phyloP scores from a whole-genome alignment of 805 yeast species.

The Yarrowia alimentaria region DNA sequence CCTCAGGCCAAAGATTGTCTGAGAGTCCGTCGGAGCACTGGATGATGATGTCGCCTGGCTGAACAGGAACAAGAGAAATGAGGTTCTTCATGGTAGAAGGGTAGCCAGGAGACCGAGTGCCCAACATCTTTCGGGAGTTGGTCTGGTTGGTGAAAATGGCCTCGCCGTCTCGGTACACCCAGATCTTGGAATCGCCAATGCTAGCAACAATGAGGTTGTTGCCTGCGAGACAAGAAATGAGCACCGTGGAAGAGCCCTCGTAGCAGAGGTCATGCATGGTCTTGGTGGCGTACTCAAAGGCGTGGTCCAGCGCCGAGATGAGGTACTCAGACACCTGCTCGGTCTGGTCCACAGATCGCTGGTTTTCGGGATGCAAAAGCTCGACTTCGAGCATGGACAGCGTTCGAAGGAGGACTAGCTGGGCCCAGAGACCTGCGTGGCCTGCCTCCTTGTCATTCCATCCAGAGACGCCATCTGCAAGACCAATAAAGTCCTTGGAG shows the following conservation, averaged over 20 bases:
- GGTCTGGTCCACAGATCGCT: constrained; percentile 21
- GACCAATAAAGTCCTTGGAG: constrained; percentile 28
- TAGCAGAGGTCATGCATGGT: constrained; percentile 27
- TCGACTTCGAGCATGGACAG: constrained; percentile 26
- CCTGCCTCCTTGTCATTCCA: constrained; percentile 29
- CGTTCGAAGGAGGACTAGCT: constrained; percentile 30
- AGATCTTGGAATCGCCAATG: constrained; percentile 30
- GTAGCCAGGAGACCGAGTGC: constrained; percentile 28
- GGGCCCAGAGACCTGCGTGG: constrained; percentile 31
- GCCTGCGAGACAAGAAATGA: constrained; percentile 29
- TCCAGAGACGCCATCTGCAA: constrained; percentile 31
- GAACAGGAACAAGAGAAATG: constrained; percentile 26
- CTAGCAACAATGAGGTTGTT: constrained; percentile 28
- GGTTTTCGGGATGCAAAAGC: constrained; percentile 26
- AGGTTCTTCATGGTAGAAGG: constrained; percentile 22
- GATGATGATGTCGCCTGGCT: constrained; percentile 30
- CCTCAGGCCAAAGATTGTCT: constrained; percentile 31
- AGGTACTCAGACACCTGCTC: constrained; percentile 27
- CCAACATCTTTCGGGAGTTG: constrained; percentile 29
- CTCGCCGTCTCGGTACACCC: constrained; percentile 30
- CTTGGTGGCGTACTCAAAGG: constrained; percentile 28
- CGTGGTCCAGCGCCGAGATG: constrained; percentile 28
- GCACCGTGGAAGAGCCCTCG: constrained; percentile 30
- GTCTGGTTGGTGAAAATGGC: constrained; percentile 28
- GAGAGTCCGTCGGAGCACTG: constrained; percentile 31